A percentile compares a stretch with the other conserved stretches of the same genome.
Conservation (phyloP, 2,329 filamentous ascomycete genomes). For the Phialophora expanda region DNA sequence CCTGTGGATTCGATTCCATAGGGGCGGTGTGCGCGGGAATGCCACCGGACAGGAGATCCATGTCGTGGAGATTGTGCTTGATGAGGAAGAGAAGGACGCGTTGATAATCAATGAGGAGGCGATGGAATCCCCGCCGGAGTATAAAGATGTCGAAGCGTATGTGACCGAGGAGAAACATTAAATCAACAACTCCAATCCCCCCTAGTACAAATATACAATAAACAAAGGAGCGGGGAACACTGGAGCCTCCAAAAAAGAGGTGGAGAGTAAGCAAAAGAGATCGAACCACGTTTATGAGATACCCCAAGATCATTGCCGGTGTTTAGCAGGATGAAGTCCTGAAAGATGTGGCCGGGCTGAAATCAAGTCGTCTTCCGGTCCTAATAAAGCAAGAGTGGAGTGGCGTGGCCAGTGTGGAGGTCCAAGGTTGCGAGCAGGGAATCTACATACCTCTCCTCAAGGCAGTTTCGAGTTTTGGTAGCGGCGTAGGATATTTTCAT, state of each 20-base stretch:
- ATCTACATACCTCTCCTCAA: not conserved
- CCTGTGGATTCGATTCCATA: slow-evolving; percentile 49
- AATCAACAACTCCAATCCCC: not conserved
- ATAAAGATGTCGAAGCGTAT: slow-evolving; percentile 40
- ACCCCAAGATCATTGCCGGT: slow-evolving; percentile 32
- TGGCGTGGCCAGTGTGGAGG: not conserved
- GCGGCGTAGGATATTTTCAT: not conserved
- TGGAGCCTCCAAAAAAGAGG: not conserved
- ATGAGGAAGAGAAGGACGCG: slow-evolving; percentile 49
- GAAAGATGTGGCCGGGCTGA: not conserved
- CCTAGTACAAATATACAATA: not conserved
- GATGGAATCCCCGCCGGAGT: slow-evolving; percentile 44
- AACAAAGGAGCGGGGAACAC: not conserved
- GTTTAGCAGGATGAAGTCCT: slow-evolving; percentile 3
- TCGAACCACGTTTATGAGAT: slow-evolving; percentile 20
- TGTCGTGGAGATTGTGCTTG: slow-evolving; percentile 42
- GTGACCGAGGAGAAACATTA: slow-evolving; percentile 39
- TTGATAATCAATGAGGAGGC: slow-evolving; percentile 42
- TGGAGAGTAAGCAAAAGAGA: not conserved
- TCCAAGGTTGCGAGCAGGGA: not conserved
- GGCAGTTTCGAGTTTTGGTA: not conserved
- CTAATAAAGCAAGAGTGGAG: not conserved
- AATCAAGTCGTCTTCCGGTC: not conserved
- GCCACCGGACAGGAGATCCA: slow-evolving; percentile 36
- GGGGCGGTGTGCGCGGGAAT: slow-evolving; percentile 43